A percentile compares a stretch with the other conserved stretches of the same genome.
phyloP scores from a whole-genome alignment of 2,329 filamentous ascomycete species.

The Emmonsia crescens region DNA sequence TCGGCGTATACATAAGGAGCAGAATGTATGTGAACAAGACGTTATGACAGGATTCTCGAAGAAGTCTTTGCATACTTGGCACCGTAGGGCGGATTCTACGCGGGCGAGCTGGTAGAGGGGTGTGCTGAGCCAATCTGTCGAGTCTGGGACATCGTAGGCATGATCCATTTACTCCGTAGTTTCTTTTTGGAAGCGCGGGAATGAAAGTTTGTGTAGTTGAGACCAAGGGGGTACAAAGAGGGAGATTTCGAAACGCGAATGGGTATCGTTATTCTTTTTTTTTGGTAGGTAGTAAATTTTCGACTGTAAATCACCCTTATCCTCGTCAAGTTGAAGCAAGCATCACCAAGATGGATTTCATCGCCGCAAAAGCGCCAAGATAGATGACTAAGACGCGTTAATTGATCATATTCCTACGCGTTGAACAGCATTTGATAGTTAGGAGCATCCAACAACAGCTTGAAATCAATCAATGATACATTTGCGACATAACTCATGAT shows the following conservation, averaged over 20 bases:
- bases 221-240: neutral
- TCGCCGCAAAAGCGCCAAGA: conserved; percentile 22
- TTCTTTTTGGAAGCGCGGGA: neutral
- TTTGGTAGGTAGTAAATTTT: neutral
- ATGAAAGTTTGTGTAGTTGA: neutral
- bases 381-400: conserved; percentile 34
- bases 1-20: conserved; percentile 85
- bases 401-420: conserved; percentile 20
- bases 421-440: neutral
- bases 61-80: conserved; percentile 97
- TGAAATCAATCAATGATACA: neutral
- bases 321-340: neutral
- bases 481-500: conserved; percentile 19
- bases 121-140: conserved; percentile 40
- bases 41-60: conserved; percentile 92
- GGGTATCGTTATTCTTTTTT: neutral
- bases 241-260: conserved; percentile 6
- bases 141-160: conserved; percentile 32
- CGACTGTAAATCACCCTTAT: neutral
- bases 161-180: conserved; percentile 21
- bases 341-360: neutral
- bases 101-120: conserved; percentile 34
- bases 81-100: conserved; percentile 76
- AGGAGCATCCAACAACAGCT: neutral
- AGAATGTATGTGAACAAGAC: conserved; percentile 90